A percentile compares a stretch with the other conserved stretches of the same genome.
Evolutionary conservation across 305 asterid species (phyloP).

Genomic region (Ruellia speciosa): DNA sequence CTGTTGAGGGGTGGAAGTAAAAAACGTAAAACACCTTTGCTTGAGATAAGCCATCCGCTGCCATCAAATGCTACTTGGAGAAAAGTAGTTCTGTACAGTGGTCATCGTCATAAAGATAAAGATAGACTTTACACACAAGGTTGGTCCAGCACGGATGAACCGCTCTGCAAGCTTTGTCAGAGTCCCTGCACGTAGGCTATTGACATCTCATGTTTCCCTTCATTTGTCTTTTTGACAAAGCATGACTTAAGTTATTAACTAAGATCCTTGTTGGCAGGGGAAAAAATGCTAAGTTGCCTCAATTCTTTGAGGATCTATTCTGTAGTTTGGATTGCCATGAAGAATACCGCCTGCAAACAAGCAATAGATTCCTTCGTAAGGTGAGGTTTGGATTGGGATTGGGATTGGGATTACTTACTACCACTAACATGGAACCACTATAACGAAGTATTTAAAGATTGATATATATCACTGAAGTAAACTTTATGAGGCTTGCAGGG

Average conservation of each 20-base stretch:
- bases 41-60: conserved; percentile 67
- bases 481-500: conserved; percentile 42
- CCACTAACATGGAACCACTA: not conserved
- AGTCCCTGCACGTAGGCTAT: conserved; percentile 69
- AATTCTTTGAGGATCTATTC: conserved; percentile 87
- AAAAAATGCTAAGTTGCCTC: conserved; percentile 57
- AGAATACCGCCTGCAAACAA: conserved; percentile 76
- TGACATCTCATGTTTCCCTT: not conserved
- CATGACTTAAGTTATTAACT: not conserved
- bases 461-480: conserved; percentile 14
- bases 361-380: conserved; percentile 66
- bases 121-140: conserved; percentile 75
- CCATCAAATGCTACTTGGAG: conserved; percentile 76
- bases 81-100: conserved; percentile 42
- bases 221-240: not conserved
- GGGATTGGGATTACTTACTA: not conserved
- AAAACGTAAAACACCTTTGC: conserved; percentile 62
- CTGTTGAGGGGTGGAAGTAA: conserved; percentile 75
- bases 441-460: too few relatives aligned
- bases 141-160: conserved; percentile 75
- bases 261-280: conserved; percentile 46
- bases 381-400: conserved; percentile 30
- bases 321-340: conserved; percentile 72
- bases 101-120: conserved; percentile 50
- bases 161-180: conserved; percentile 96